phyloP scores from a whole-genome alignment of 106 monocot species.

The Apostasia shenzhenica region DNA sequence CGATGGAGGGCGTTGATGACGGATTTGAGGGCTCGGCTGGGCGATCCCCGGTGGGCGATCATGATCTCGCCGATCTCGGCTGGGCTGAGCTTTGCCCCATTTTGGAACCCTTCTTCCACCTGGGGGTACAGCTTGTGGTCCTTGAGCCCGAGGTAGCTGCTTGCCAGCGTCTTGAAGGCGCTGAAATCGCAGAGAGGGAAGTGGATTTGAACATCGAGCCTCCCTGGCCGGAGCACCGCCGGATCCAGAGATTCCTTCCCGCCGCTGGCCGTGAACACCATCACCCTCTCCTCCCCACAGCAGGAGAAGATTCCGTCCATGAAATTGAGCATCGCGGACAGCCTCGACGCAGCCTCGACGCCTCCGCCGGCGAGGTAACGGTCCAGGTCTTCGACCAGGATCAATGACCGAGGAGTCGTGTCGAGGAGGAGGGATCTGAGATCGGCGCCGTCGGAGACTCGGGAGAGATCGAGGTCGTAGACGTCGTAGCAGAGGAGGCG shows the following conservation, averaged over 20 bases:
- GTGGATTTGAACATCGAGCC: slow-evolving; percentile 36
- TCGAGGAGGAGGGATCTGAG: slow-evolving; percentile 26
- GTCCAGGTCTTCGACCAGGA: slow-evolving; percentile 53
- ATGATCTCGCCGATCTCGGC: slow-evolving; percentile 63
- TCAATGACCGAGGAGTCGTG: slow-evolving; percentile 34
- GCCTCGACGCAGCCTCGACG: background rate
- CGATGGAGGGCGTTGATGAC: slow-evolving; percentile 31
- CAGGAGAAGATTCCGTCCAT: slow-evolving; percentile 61
- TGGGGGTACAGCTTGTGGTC: slow-evolving; percentile 50
- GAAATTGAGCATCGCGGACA: slow-evolving; percentile 17
- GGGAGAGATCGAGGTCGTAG: slow-evolving; percentile 40
- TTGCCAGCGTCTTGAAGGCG: slow-evolving; percentile 49
- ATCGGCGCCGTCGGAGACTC: slow-evolving; percentile 16
- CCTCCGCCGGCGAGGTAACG: slow-evolving; percentile 7
- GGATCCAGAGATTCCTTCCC: slow-evolving; percentile 8
- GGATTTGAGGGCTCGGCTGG: slow-evolving; percentile 43
- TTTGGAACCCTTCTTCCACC: slow-evolving; percentile 49
- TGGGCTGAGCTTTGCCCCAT: slow-evolving; percentile 30
- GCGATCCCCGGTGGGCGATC: slow-evolving; percentile 40
- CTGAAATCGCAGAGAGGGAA: slow-evolving; percentile 57
- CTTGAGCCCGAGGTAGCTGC: slow-evolving; percentile 47
- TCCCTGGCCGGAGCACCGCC: slow-evolving; percentile 35
- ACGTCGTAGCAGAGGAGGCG: slow-evolving; percentile 48
- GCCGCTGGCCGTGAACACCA: slow-evolving; percentile 41
- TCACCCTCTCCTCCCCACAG: slow-evolving; percentile 54